These are phyloP conservation scores for Yarrowia keelungensis DNA, from an alignment of 805 yeast genomes.

Conservation along the genomic window DNA sequence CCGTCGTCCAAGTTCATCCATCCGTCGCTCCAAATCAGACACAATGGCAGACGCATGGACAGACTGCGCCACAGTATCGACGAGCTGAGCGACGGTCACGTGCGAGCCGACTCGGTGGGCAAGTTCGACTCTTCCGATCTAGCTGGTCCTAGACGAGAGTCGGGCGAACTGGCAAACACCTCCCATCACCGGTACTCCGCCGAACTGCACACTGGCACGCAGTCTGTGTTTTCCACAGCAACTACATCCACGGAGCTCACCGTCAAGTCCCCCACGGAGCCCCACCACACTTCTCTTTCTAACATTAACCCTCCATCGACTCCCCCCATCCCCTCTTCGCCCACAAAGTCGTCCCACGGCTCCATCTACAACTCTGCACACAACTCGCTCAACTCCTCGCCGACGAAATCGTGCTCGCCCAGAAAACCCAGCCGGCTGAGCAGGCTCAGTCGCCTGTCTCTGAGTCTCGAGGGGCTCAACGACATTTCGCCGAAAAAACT, in stretches of 20 bases:
- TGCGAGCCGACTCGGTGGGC: neutral
- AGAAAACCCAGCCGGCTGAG: slow-evolving; percentile 25
- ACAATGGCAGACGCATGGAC: slow-evolving; percentile 28
- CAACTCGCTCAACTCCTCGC: slow-evolving; percentile 22
- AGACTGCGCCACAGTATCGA: slow-evolving; percentile 30
- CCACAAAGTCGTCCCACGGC: slow-evolving; percentile 17
- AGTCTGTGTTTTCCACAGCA: slow-evolving; percentile 15
- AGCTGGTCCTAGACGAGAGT: slow-evolving; percentile 8
- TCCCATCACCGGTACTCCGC: neutral
- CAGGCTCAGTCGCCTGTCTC: slow-evolving; percentile 27
- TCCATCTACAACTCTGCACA: slow-evolving; percentile 27
- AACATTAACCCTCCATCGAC: neutral
- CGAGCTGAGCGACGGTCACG: slow-evolving; percentile 11
- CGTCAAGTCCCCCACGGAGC: slow-evolving; percentile 1
- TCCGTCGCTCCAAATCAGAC: slow-evolving; percentile 22
- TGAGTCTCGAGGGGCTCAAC: slow-evolving; percentile 16
- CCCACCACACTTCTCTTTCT: neutral
- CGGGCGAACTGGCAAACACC: neutral
- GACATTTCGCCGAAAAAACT: slow-evolving; percentile 31
- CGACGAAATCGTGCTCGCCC: slow-evolving; percentile 14
- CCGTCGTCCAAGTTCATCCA: slow-evolving; percentile 25
- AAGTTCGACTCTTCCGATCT: slow-evolving; percentile 12
- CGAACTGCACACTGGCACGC: slow-evolving; percentile 12
- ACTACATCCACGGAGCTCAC: slow-evolving; percentile 14
- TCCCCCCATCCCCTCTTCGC: slow-evolving; percentile 1